Percentiles rank a stretch among this genome's conserved stretches.
phyloP scores from a whole-genome alignment of 148 eudicot species.

The Polygonum maritimum region DNA sequence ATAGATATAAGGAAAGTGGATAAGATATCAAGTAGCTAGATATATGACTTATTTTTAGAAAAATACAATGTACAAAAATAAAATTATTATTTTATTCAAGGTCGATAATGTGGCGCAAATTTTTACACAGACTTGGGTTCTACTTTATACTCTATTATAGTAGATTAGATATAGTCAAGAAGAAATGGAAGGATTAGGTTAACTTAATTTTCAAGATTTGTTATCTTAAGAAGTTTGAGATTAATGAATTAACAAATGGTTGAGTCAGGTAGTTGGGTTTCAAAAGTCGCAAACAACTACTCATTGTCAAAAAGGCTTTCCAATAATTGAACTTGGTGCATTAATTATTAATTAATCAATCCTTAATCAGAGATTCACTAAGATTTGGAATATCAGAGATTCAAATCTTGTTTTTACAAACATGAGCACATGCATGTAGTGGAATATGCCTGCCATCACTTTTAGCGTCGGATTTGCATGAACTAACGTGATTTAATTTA shows the following conservation, averaged over 20 bases:
- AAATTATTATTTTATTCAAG: too few species aligned
- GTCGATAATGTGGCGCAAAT: too few species aligned
- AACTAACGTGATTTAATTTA: too few species aligned
- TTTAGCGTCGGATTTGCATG: neutral
- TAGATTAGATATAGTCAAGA: neutral
- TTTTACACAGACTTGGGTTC: too few species aligned
- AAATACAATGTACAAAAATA: too few species aligned
- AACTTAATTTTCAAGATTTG: neutral
- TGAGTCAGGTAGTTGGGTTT: neutral
- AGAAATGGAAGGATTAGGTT: neutral
- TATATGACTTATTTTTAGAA: too few species aligned
- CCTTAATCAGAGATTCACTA: neutral
- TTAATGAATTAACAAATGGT: neutral
- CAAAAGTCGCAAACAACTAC: constrained; percentile 2
- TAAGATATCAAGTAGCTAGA: too few species aligned
- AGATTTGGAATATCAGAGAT: neutral
- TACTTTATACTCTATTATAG: too few species aligned
- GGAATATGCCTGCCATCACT: neutral
- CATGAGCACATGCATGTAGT: neutral
- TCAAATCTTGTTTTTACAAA: neutral
- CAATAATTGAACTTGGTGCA: neutral
- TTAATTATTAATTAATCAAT: neutral
- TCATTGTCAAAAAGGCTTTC: neutral
- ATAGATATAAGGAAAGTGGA: too few species aligned
- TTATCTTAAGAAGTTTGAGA: neutral